These are phyloP conservation scores for Boletus barrowsii DNA, from an alignment of 768 basidiomycete genomes.

Conservation along the genomic window DNA sequence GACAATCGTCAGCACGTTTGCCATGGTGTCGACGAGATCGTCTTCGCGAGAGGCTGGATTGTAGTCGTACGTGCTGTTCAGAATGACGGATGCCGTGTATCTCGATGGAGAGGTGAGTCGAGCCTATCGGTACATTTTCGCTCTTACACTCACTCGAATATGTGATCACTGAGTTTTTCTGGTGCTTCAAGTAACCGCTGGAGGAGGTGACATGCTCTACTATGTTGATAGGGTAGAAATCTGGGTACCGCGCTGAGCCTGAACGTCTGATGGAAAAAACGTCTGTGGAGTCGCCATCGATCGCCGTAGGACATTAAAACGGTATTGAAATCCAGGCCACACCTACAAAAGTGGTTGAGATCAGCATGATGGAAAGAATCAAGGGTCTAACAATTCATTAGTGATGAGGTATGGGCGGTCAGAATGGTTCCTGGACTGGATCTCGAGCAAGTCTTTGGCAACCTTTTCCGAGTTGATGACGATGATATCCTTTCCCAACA, in stretches of 20 bases:
- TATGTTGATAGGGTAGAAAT: neutral
- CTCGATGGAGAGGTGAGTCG: neutral
- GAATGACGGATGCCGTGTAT: neutral
- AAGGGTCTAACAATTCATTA: neutral
- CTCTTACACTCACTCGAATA: neutral
- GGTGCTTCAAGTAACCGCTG: neutral
- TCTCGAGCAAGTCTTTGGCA: neutral
- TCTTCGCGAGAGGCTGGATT: neutral
- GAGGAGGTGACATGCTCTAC: neutral
- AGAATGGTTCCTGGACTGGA: neutral
- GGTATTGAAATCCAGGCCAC: neutral
- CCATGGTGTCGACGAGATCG: neutral
- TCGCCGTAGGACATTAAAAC: neutral
- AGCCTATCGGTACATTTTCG: neutral
- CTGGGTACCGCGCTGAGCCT: neutral
- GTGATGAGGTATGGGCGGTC: neutral
- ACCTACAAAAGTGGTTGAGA: neutral
- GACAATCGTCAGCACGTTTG: neutral
- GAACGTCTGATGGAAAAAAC: neutral
- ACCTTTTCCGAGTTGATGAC: neutral
- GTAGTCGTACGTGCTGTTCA: neutral
- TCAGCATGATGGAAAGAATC: too few species aligned
- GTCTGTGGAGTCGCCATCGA: neutral
- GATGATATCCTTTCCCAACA: neutral
- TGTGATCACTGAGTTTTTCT: neutral